These are phyloP conservation scores for Phyllosticta capitalensis DNA, from an alignment of 2,329 filamentous ascomycete genomes.

Conservation along the genomic window DNA sequence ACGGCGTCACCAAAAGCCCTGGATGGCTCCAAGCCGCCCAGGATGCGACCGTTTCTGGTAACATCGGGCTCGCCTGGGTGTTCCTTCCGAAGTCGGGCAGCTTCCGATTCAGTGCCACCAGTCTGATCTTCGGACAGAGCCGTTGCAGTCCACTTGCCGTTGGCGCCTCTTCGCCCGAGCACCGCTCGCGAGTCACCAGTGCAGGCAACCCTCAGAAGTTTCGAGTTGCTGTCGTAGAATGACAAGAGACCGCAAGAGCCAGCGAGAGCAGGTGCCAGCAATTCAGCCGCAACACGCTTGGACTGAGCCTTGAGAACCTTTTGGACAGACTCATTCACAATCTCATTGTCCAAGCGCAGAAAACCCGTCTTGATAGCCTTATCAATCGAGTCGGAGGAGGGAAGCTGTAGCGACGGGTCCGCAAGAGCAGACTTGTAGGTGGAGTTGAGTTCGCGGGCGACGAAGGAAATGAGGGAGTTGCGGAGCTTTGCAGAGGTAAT, in stretches of 20 bases:
- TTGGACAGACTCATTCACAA: conserved; percentile 84
- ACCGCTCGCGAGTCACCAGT: conserved; percentile 96
- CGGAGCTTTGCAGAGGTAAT: conserved; percentile 94
- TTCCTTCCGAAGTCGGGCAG: conserved; percentile 67
- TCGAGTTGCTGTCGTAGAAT: conserved; percentile 85
- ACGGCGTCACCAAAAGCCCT: conserved; percentile 92
- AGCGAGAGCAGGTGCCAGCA: conserved; percentile 84
- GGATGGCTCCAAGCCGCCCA: conserved; percentile 85
- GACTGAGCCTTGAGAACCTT: conserved; percentile 84
- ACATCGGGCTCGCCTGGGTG: conserved; percentile 87
- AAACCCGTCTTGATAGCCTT: conserved; percentile 89
- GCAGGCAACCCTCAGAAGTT: conserved; percentile 85
- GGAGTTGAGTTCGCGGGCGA: conserved; percentile 82
- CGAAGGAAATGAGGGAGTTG: conserved; percentile 83
- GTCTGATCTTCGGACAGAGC: conserved; percentile 90
- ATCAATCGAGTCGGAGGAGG: conserved; percentile 73
- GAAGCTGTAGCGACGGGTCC: conserved; percentile 49
- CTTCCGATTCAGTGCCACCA: conserved; percentile 78
- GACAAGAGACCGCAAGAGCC: conserved; percentile 95
- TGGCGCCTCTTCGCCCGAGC: conserved; percentile 64
- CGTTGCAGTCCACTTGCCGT: conserved; percentile 87
- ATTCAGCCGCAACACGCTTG: conserved; percentile 81
- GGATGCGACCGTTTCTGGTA: conserved; percentile 76
- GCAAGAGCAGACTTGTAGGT: conserved; percentile 71
- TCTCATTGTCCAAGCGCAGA: conserved; percentile 80